Evolutionary conservation across 495 filamentous ascomycete species (phyloP).

Genomic region (Aspergillus homomorphus): DNA sequence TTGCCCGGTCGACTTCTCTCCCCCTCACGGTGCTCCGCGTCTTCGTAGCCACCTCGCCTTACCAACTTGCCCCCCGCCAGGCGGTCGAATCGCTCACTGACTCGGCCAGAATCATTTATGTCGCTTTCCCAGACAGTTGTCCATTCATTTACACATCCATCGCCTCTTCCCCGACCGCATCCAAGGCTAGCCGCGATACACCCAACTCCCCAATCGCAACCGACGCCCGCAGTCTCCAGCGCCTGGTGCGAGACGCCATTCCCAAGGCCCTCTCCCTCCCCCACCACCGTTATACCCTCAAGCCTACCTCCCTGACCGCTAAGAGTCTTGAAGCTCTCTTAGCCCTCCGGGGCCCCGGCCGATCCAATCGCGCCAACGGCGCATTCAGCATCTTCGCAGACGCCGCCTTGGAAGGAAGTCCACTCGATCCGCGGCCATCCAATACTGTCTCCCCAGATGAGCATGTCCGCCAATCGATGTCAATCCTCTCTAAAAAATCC

Average conservation of each 20-base stretch:
- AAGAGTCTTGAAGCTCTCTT: constrained; percentile 65
- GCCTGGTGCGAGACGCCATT: constrained; percentile 68
- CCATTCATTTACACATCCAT: constrained; percentile 73
- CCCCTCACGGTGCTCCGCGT: constrained; percentile 71
- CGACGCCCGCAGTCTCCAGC: constrained; percentile 61
- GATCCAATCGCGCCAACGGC: constrained; percentile 65
- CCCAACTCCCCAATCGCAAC: constrained; percentile 31
- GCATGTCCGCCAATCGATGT: constrained; percentile 27
- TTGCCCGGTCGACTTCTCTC: constrained; percentile 59
- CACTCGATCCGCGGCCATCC: constrained; percentile 50
- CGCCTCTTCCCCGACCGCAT: constrained; percentile 28
- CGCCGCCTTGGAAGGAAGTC: constrained; percentile 54
- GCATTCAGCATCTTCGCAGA: constrained; percentile 78
- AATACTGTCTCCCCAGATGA: constrained; percentile 43
- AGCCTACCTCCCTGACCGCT: constrained; percentile 62
- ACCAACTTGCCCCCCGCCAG: constrained; percentile 49
- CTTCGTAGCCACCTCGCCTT: constrained; percentile 70
- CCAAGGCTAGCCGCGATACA: constrained; percentile 20
- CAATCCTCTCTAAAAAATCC: constrained; percentile 26
- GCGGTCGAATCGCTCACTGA: constrained; percentile 42
- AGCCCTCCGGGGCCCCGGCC: constrained; percentile 59
- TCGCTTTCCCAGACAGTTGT: constrained; percentile 75
- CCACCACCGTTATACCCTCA: constrained; percentile 63
- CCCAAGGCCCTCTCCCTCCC: constrained; percentile 73
- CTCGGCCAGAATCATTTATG: constrained; percentile 63